These are phyloP conservation scores for Pholiota microspora DNA, from an alignment of 768 basidiomycete genomes.

Conservation along the genomic window DNA sequence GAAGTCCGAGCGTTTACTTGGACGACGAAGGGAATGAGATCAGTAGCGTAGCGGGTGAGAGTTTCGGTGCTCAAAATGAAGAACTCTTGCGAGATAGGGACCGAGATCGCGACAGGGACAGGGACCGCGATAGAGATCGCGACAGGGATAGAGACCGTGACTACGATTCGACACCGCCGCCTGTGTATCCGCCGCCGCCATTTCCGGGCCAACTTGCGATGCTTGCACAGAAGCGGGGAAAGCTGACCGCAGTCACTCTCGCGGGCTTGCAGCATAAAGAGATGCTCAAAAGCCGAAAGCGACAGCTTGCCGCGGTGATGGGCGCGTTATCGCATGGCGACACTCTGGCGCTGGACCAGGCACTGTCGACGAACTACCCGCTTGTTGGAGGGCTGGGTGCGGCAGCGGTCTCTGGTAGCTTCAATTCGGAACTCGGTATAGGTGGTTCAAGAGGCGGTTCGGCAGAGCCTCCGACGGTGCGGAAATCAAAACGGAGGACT, in stretches of 20 bases:
- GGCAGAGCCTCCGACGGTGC: conserved; percentile 33
- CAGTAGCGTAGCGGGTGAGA: conserved; percentile 2
- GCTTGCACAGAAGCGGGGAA: conserved; percentile 31
- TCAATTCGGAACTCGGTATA: conserved; percentile 1
- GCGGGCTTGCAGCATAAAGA: conserved; percentile 79
- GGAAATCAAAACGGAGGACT: conserved; percentile 53
- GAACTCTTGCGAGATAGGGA: conserved; percentile 17
- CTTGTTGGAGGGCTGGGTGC: conserved; percentile 15
- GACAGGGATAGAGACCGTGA: conserved; percentile 16
- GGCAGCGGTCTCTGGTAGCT: conserved; percentile 3
- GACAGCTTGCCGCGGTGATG: conserved; percentile 69
- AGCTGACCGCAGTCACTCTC: conserved; percentile 56
- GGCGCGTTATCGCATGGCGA: conserved; percentile 66
- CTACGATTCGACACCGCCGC: conserved; percentile 7
- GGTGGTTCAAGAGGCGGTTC: conserved; percentile 5
- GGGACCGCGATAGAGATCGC: conserved; percentile 14
- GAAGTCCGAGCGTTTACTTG: conserved; percentile 13
- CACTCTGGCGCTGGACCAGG: conserved; percentile 75
- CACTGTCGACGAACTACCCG: conserved; percentile 52
- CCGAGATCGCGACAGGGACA: conserved; percentile 16
- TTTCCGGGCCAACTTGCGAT: conserved; percentile 24
- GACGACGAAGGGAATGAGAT: conserved; percentile 16
- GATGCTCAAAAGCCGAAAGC: conserved; percentile 62
- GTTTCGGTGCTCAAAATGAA: conserved; percentile 3
- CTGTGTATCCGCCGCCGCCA: conserved; percentile 20